A percentile compares a stretch with the other conserved stretches of the same genome.
These are phyloP conservation scores for Rozella allomycis DNA, from an alignment of 371 early-diverging fungal genomes.

Conservation along the genomic window DNA sequence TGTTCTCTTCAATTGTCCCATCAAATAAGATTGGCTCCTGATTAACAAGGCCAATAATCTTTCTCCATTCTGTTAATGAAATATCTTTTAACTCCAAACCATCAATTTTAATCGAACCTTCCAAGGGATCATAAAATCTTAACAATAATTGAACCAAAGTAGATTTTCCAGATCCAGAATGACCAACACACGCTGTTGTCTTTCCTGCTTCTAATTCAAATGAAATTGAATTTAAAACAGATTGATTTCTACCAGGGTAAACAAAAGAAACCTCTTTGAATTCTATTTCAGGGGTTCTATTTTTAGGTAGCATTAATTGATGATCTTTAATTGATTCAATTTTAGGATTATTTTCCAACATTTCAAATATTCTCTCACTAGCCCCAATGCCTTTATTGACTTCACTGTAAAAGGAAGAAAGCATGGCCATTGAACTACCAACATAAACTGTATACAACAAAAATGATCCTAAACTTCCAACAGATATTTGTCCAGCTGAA, in stretches of 20 bases:
- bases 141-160: conserved; percentile 62
- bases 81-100: conserved; percentile 37
- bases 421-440: background rate
- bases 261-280: conserved; percentile 30
- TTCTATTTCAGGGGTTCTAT: no score
- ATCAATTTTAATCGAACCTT: no score
- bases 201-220: conserved; percentile 40
- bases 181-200: conserved; percentile 48
- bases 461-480: conserved; percentile 57
- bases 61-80: conserved; percentile 34
- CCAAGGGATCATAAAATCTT: conserved; percentile 38
- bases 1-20: conserved; percentile 17
- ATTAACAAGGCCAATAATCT: conserved; percentile 9
- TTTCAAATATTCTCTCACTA: background rate
- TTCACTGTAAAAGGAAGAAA: background rate
- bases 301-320: no score
- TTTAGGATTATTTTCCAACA: background rate
- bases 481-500: conserved; percentile 33
- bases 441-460: conserved; percentile 40
- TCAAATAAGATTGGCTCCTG: conserved; percentile 1
- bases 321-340: background rate
- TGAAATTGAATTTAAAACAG: conserved; percentile 32
- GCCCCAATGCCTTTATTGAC: no score
- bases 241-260: conserved; percentile 54
- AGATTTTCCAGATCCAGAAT: conserved; percentile 69